A percentile compares a stretch with the other conserved stretches of the same genome.
phyloP scores from a whole-genome alignment of 116 monocot genomes.

The Iris pallida region DNA sequence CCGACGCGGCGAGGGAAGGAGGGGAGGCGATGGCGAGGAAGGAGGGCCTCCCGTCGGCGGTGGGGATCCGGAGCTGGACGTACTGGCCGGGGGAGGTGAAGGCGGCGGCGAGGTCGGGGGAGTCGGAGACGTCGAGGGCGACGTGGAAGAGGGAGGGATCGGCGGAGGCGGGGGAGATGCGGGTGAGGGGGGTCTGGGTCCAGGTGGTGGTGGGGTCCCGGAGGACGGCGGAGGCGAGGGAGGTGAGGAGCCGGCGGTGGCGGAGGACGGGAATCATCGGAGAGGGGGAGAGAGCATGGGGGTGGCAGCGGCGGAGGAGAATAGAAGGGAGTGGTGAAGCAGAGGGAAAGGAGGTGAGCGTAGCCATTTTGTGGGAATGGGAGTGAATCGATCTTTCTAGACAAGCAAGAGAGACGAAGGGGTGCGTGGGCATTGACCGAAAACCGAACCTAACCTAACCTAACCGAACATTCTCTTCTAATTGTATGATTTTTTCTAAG shows the following conservation, averaged over 20 bases:
- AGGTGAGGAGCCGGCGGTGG: constrained; percentile 21
- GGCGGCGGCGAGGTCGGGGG: constrained; percentile 45
- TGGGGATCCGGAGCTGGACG: constrained; percentile 75
- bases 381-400: too few species aligned
- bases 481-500: too few species aligned
- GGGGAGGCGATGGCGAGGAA: constrained; percentile 93
- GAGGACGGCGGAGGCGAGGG: constrained; percentile 28
- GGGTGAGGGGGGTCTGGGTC: constrained; percentile 62
- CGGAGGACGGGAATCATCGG: constrained; percentile 24
- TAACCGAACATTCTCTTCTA: too few species aligned
- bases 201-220: constrained; percentile 52
- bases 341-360: constrained; percentile 12
- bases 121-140: constrained; percentile 66
- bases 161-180: constrained; percentile 56
- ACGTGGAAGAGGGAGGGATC: constrained; percentile 86
- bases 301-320: neutral
- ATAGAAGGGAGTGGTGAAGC: neutral
- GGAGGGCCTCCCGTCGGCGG: constrained; percentile 34
- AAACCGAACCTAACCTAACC: too few species aligned
- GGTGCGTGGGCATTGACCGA: too few species aligned
- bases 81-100: constrained; percentile 83
- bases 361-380: neutral
- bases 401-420: neutral
- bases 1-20: constrained; percentile 26
- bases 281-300: constrained; percentile 21